These are phyloP conservation scores for Musa troglodytarum DNA, from an alignment of 176 grass and related monocot genomes.

Conservation along the genomic window DNA sequence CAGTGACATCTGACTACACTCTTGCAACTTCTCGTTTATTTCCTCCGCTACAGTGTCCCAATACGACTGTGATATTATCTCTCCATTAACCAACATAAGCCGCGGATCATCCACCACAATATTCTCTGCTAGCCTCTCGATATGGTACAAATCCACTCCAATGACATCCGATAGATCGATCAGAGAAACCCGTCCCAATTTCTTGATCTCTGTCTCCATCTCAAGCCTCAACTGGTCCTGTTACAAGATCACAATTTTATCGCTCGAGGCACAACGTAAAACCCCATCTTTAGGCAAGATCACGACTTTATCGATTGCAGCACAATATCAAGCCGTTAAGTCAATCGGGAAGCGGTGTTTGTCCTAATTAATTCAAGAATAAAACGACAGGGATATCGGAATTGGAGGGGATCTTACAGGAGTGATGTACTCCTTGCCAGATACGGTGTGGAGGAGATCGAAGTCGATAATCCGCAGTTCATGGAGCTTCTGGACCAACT, in stretches of 20 bases:
- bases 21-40: slow-evolving; percentile 88
- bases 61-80: slow-evolving; percentile 88
- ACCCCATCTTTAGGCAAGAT: background rate
- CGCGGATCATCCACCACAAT: slow-evolving; percentile 42
- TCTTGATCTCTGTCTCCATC: slow-evolving; percentile 84
- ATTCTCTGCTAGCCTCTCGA: slow-evolving; percentile 76
- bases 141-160: slow-evolving; percentile 85
- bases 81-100: slow-evolving; percentile 77
- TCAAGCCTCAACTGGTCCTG: slow-evolving; percentile 89
- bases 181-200: slow-evolving; percentile 55
- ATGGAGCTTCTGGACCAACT: slow-evolving; percentile 76
- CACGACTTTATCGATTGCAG: background rate
- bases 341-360: background rate
- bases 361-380: background rate
- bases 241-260: slow-evolving; percentile 22
- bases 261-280: background rate
- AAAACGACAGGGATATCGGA: background rate
- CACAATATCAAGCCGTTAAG: background rate
- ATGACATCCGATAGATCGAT: slow-evolving; percentile 85
- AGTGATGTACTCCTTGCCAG: slow-evolving; percentile 97
- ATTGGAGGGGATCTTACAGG: slow-evolving; percentile 29
- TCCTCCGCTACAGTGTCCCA: slow-evolving; percentile 89
- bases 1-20: slow-evolving; percentile 84
- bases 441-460: slow-evolving; percentile 74
- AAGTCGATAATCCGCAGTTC: slow-evolving; percentile 76